A percentile compares a stretch with the other conserved stretches of the same genome.
Evolutionary conservation across 768 basidiomycete genomes (phyloP).

Genomic region (Boletus huronensis): DNA sequence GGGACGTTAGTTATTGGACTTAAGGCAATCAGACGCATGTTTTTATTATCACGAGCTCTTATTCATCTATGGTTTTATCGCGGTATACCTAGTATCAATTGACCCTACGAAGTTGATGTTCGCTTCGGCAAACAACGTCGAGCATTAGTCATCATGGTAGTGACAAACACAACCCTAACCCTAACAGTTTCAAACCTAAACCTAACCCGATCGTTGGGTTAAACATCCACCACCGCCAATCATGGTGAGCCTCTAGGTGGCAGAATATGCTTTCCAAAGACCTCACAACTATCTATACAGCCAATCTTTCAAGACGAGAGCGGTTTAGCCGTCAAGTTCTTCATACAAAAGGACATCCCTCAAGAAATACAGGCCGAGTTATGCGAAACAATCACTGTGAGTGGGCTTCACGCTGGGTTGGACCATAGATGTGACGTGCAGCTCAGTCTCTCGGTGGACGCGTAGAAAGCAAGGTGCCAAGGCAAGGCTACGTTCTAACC

Average conservation of each 20-base stretch:
- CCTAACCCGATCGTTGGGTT: conserved; percentile 36
- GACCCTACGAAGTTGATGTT: background rate
- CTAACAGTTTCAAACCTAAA: conserved; percentile 16
- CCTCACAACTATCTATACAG: conserved; percentile 31
- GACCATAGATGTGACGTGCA: conserved; percentile 4
- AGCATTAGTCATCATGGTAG: conserved; percentile 9
- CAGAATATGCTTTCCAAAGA: background rate
- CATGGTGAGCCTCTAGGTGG: conserved; percentile 26
- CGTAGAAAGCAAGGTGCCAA: conserved; percentile 74
- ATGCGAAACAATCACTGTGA: conserved; percentile 69
- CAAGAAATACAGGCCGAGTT: conserved; percentile 67
- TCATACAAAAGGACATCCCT: conserved; percentile 75
- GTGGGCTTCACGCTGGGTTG: conserved; percentile 2
- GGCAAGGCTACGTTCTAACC: conserved; percentile 70
- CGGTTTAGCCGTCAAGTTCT: conserved; percentile 74
- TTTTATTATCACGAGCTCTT: conserved; percentile 6
- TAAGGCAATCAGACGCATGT: background rate
- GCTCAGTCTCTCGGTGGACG: conserved; percentile 67
- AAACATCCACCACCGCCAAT: background rate
- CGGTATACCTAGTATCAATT: conserved; percentile 5
- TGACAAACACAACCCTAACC: conserved; percentile 20
- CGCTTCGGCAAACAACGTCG: conserved; percentile 4
- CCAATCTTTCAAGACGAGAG: conserved; percentile 70
- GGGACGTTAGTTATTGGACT: conserved; percentile 1
- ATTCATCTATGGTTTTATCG: background rate